Evolutionary conservation across 129 eudicot genomes (phyloP).

Genomic region (Centaurea solstitialis): DNA sequence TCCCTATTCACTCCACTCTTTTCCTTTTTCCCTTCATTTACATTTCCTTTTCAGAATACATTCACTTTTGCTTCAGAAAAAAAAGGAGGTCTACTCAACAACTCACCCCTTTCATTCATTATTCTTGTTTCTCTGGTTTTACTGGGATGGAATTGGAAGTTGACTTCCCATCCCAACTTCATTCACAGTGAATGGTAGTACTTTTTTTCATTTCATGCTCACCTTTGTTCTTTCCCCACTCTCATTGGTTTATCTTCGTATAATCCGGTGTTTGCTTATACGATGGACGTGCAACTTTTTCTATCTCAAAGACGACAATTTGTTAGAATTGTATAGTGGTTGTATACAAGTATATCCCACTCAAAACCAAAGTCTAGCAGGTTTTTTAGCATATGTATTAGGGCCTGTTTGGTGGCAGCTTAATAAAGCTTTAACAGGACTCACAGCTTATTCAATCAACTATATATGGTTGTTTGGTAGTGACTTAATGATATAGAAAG

Average conservation of each 20-base stretch:
- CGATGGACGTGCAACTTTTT: not conserved
- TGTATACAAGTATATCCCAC: not conserved
- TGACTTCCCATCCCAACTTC: constrained; percentile 29
- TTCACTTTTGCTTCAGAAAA: constrained; percentile 41
- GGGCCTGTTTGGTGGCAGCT: no score
- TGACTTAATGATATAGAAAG: no score
- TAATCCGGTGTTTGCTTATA: not conserved
- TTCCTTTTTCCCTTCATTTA: constrained; percentile 33
- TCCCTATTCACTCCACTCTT: constrained; percentile 42
- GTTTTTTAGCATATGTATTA: not conserved
- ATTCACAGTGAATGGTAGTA: not conserved
- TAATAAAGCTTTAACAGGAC: no score
- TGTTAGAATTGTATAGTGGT: not conserved
- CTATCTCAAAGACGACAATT: not conserved
- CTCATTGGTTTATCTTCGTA: not conserved
- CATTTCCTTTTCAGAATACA: constrained; percentile 40
- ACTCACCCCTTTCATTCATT: constrained; percentile 29
- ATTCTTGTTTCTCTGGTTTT: constrained; percentile 30
- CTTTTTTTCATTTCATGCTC: not conserved
- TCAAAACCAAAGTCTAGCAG: not conserved
- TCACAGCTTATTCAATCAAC: no score
- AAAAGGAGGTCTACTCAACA: constrained; percentile 20
- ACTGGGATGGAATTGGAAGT: constrained; percentile 27
- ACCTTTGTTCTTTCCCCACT: not conserved
- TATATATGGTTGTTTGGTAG: no score